Evolutionary conservation across 2,329 filamentous ascomycete species (phyloP), one percentile per base, ranked within the genome.

Genomic region (Diaporthe ilicicola): DNA sequence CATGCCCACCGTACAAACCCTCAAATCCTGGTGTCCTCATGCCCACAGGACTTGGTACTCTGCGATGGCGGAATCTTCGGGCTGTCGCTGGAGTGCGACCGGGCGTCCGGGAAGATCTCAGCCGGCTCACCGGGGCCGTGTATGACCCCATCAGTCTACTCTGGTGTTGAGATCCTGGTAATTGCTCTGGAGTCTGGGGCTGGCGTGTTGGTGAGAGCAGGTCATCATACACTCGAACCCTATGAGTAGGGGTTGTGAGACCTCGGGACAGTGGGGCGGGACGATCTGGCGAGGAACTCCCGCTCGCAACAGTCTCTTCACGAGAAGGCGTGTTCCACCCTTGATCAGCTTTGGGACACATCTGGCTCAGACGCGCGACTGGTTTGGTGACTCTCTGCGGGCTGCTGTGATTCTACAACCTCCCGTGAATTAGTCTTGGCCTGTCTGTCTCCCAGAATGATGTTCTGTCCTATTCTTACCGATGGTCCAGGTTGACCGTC

Each of bases 111-210:
- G 74, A 75, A 56, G 70, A 48, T 53, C 72, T 67, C 15, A 62
- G 56, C 37, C 73, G 72, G 59, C 75, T 70, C 22, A 77, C 74
- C 17, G 85, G 84, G 13, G 82, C 84, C 15, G 85, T 87, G 74
- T 83, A 84, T 17, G 83, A 78, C 13, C 82, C 82, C 17, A 79
- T 77, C 42, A 84, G 77, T 39, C 81, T 82, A 67, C 84, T 85
- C 64, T 78, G 82, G 73, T 86, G 85, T 13, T 84, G 82, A 59
- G 83, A 80, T 76, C 86, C 85, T 1, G 85, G 84, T n/a, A 87
- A 75, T 68, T 86, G 82, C 54, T 80, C 79, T 27, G 86, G 85
- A 13, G 86, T 87, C 74, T 85, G 85, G n/a, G 86, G 85, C 72
- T 87, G 86, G 12, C 76, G 77, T 6, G 79, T 78, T 27, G 84